Base-by-base conservation (phyloP, 1,284 basidiomycete genomes). In the Rhodotorula sp. region DNA sequence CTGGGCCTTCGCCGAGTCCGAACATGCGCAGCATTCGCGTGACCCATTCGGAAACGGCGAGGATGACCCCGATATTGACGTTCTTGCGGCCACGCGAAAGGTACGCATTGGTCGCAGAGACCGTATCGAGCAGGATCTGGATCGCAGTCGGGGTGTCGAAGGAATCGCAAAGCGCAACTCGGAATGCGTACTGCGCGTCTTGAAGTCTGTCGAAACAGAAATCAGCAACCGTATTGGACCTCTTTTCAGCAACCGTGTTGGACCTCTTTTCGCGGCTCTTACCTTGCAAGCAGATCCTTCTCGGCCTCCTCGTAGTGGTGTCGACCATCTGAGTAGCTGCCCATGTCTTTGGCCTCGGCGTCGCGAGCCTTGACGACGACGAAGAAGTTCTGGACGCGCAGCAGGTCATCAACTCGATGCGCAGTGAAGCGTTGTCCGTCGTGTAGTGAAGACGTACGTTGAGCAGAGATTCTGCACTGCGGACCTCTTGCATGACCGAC, bases 131-230 rank as follows among this genome's bases (percentile, higher is more conserved):
- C 19, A 99, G 82, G 66, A 88, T 83, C 75, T 87, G 86, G 58
- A 99, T 83, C 0, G 93, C 95, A 21, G 84, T 85, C 1, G 94
- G 92, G 0, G 95, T 99, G 82, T 99, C 95, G 85, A 99, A 97
- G 1, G 94, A 97, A 81, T 99, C 95, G 82, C 92, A 97, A 67
- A 99, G 88, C 0, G 95, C 92, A n/a, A 83, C 84, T 65, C 93
- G 89, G 86, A 99, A 97, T 3, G 86, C 84, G 56, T 85, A 78
- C 81, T 95, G 95, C 50, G 89, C 87, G 62, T 87, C 84, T 76
- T 90, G 85, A 56, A 97, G 85, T 75, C 91, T 93, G 49, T 43
- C 38, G 38, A 43, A 10, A 12, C 38, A 43, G 38, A 43, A 43
- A 43, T 43, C 8, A 43, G 38, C 34, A 43, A 43, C 10, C 10